Evolutionary conservation across 495 filamentous ascomycete genomes (phyloP).

Genomic region (Terfezia claveryi): DNA sequence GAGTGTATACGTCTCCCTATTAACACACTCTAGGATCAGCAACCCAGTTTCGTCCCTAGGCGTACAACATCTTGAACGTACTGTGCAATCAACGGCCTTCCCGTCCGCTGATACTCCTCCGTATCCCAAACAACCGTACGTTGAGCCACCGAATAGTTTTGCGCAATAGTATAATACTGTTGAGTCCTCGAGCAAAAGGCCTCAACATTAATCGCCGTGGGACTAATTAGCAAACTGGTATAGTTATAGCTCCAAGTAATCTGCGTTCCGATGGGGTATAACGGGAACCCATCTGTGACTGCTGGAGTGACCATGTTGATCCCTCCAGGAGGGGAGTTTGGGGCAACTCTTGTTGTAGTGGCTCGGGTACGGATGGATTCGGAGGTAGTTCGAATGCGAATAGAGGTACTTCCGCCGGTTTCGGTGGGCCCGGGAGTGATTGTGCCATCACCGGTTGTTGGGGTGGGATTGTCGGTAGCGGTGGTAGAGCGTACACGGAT

Average conservation of each 20-base stretch:
- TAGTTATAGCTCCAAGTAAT: conserved; percentile 91
- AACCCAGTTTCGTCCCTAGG: too few relatives aligned
- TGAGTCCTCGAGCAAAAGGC: conserved; percentile 39
- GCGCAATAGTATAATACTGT: conserved; percentile 41
- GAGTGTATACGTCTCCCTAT: not conserved
- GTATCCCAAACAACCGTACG: conserved; percentile 65
- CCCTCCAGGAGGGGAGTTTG: conserved; percentile 41
- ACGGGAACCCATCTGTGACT: conserved; percentile 33
- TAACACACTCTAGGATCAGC: not conserved
- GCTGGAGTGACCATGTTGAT: conserved; percentile 65
- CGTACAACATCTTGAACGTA: too few relatives aligned
- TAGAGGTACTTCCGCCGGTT: too few relatives aligned
- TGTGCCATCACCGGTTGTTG: too few relatives aligned
- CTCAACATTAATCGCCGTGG: conserved; percentile 58
- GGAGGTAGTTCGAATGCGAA: too few relatives aligned
- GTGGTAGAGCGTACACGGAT: too few relatives aligned
- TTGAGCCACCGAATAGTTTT: conserved; percentile 35
- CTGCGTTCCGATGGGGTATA: conserved; percentile 68
- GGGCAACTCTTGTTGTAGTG: conserved; percentile 26
- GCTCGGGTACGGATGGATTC: too few relatives aligned
- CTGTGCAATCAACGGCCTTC: too few relatives aligned
- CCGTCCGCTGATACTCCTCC: conserved; percentile 37
- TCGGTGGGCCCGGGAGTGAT: too few relatives aligned
- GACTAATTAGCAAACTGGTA: conserved; percentile 58
- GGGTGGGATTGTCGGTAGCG: too few relatives aligned